Percentiles rank a stretch among this genome's conserved stretches.
Evolutionary conservation across 805 yeast species (phyloP).

Genomic region (Starmerella potacharoeniae): DNA sequence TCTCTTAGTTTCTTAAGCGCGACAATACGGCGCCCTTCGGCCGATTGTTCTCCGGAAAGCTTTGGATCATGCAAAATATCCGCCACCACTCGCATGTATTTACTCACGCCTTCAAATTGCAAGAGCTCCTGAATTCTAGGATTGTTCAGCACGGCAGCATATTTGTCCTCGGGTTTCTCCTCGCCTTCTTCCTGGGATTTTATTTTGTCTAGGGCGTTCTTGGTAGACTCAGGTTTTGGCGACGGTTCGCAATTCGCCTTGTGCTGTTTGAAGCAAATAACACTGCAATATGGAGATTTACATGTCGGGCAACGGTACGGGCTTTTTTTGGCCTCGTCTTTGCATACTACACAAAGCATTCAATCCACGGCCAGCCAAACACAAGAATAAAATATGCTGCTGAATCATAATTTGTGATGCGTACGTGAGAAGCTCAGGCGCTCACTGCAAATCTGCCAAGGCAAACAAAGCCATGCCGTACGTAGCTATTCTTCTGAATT

Average conservation of each 20-base stretch:
- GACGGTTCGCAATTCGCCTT: constrained; percentile 27
- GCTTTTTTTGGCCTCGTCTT: not conserved
- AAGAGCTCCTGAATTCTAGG: constrained; percentile 37
- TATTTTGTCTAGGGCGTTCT: not conserved
- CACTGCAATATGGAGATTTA: constrained; percentile 37
- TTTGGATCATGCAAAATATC: constrained; percentile 39
- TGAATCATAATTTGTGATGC: not conserved
- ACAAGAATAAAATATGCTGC: not conserved
- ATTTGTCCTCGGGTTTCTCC: not conserved
- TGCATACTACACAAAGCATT: constrained; percentile 17
- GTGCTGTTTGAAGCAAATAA: constrained; percentile 46
- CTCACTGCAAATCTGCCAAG: too few species aligned
- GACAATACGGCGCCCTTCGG: constrained; percentile 46
- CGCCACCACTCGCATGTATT: constrained; percentile 42
- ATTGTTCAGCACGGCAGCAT: constrained; percentile 27
- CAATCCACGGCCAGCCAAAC: not conserved
- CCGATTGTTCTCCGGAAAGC: constrained; percentile 39
- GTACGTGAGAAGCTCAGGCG: not conserved
- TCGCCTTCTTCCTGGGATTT: not conserved
- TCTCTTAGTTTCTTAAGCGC: constrained; percentile 52
- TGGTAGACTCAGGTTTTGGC: not conserved
- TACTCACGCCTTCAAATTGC: constrained; percentile 41
- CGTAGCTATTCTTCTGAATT: too few species aligned
- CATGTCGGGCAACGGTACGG: constrained; percentile 54
- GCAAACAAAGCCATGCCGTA: too few species aligned